A percentile compares a stretch with the other conserved stretches of the same genome.
phyloP scores from a whole-genome alignment of 768 basidiomycete species.

The Lactarius psammicola region DNA sequence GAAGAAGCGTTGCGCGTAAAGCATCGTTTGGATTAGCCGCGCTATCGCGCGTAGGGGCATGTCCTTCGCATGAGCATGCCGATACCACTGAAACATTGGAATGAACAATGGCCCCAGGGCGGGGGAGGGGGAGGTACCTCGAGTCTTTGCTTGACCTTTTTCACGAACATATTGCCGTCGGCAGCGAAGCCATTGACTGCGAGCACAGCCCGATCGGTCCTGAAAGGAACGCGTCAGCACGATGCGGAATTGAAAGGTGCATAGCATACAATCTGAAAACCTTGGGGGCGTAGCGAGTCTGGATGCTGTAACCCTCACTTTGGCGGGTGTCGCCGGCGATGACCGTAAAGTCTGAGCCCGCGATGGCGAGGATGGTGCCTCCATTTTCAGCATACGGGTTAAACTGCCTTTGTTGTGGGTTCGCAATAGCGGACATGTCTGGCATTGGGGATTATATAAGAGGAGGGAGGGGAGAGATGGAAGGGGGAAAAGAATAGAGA shows the following conservation, averaged over 20 bases:
- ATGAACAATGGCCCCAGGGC: background rate
- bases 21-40: slow-evolving; percentile 97
- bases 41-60: slow-evolving; percentile 97
- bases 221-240: slow-evolving; percentile 36
- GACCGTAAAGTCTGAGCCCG: slow-evolving; percentile 89
- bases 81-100: slow-evolving; percentile 74
- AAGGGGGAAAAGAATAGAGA: slow-evolving; percentile 4
- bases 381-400: slow-evolving; percentile 93
- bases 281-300: slow-evolving; percentile 95
- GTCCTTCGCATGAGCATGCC: slow-evolving; percentile 93
- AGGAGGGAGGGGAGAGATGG: background rate
- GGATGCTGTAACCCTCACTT: slow-evolving; percentile 96
- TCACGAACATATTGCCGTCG: slow-evolving; percentile 97
- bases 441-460: slow-evolving; percentile 28
- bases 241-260: slow-evolving; percentile 8
- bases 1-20: slow-evolving; percentile 95
- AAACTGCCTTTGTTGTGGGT: slow-evolving; percentile 61
- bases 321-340: slow-evolving; percentile 97
- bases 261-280: slow-evolving; percentile 84
- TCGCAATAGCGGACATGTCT: slow-evolving; percentile 24
- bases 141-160: slow-evolving; percentile 90
- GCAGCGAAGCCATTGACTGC: slow-evolving; percentile 98
- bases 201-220: slow-evolving; percentile 89
- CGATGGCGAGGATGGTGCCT: slow-evolving; percentile 94
- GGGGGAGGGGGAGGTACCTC: slow-evolving; percentile 54